Evolutionary conservation across 2,329 filamentous ascomycete genomes (phyloP).

Genomic region (Lasiodiplodia gonubiensis): DNA sequence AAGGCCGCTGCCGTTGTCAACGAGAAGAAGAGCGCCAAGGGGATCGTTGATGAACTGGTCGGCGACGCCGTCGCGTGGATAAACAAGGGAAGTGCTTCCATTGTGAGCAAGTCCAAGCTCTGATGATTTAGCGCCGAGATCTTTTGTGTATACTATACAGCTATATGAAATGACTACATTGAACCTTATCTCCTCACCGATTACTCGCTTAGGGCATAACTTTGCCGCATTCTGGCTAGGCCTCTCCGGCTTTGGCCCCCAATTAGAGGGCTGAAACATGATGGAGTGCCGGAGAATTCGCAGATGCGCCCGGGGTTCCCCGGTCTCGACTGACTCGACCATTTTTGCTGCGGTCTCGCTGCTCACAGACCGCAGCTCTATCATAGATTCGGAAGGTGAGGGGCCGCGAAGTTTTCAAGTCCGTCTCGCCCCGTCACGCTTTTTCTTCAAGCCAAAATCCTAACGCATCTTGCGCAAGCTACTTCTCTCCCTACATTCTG

Average conservation of each 20-base stretch:
- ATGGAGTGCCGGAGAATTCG: not conserved
- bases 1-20: conserved; percentile 94
- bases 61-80: conserved; percentile 76
- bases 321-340: not conserved
- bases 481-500: not conserved
- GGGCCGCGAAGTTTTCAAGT: not conserved
- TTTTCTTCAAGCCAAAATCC: not conserved
- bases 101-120: conserved; percentile 51
- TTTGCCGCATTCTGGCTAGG: not conserved
- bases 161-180: conserved; percentile 7
- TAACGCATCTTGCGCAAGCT: not conserved
- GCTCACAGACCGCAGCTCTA: not conserved
- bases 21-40: conserved; percentile 89
- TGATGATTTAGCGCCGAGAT: conserved; percentile 29
- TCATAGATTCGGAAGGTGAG: conserved; percentile 1
- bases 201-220: not conserved
- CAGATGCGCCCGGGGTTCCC: not conserved
- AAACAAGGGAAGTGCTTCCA: conserved; percentile 68
- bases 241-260: not conserved
- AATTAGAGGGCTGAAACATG: not conserved
- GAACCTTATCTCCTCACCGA: not conserved
- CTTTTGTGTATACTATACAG: conserved; percentile 2
- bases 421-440: not conserved
- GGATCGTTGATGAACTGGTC: conserved; percentile 93
- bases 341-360: not conserved